These are phyloP conservation scores for Pyrus bretschneideri DNA, from an alignment of 306 rosid genomes.

Conservation along the genomic window DNA sequence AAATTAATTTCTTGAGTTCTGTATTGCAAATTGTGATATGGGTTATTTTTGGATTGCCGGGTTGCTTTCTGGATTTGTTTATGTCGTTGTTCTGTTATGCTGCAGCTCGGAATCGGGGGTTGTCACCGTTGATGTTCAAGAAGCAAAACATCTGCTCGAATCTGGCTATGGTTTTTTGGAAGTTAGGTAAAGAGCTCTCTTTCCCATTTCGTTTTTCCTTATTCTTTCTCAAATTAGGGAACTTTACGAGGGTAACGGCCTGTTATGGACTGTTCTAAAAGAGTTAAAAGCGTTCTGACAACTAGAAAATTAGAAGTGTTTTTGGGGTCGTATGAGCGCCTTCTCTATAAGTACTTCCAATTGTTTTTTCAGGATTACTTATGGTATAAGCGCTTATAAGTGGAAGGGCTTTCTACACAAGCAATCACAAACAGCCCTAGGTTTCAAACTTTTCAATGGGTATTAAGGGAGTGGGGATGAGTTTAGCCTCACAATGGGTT, in stretches of 20 bases:
- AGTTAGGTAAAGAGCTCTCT: slow-evolving; percentile 45
- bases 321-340: too few species aligned
- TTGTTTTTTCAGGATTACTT: too few species aligned
- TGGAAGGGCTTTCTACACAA: too few species aligned
- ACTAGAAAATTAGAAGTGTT: too few species aligned
- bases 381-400: too few species aligned
- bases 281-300: too few species aligned
- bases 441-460: not conserved
- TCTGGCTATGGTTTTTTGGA: slow-evolving; percentile 64
- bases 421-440: too few species aligned
- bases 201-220: not conserved
- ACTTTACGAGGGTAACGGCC: not conserved
- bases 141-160: slow-evolving; percentile 46
- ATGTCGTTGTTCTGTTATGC: slow-evolving; percentile 13
- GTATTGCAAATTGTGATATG: slow-evolving; percentile 18
- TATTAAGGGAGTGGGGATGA: too few species aligned
- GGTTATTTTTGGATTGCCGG: slow-evolving; percentile 14
- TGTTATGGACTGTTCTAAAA: too few species aligned
- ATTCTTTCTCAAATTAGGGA: not conserved
- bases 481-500: accelerated
- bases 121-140: slow-evolving; percentile 55
- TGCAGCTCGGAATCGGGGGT: slow-evolving; percentile 40
- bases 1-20: not conserved
- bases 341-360: too few species aligned
- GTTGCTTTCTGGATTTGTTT: slow-evolving; percentile 20